phyloP scores from a whole-genome alignment of 1,284 basidiomycete genomes.

The Meira miltonrushii region DNA sequence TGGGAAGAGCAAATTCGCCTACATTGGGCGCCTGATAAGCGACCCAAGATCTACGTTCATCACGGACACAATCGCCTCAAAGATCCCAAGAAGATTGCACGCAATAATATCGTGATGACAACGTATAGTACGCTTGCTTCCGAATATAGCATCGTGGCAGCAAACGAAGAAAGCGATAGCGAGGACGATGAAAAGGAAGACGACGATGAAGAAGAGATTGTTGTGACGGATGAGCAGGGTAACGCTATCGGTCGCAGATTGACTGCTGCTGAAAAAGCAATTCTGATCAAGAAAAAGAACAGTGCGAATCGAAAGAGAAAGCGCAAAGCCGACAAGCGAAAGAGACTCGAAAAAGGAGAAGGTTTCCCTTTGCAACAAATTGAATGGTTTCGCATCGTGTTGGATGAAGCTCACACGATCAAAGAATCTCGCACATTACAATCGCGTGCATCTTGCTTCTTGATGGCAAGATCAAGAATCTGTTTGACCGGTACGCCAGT shows the following conservation, averaged over 20 bases:
- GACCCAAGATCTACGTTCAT: conserved; percentile 75
- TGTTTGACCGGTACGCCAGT: conserved; percentile 96
- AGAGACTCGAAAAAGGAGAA: conserved; percentile 63
- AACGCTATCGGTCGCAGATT: conserved; percentile 15
- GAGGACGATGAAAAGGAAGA: conserved; percentile 14
- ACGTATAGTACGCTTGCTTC: conserved; percentile 92
- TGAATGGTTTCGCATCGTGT: conserved; percentile 93
- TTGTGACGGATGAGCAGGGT: conserved; percentile 67
- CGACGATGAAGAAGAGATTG: conserved; percentile 54
- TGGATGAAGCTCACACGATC: conserved; percentile 97
- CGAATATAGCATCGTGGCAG: conserved; percentile 80
- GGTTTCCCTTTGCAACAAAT: conserved; percentile 79
- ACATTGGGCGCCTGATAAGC: conserved; percentile 57
- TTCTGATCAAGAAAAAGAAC: neutral
- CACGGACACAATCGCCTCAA: conserved; percentile 84
- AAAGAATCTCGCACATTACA: conserved; percentile 92
- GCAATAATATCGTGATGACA: conserved; percentile 95
- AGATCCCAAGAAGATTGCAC: conserved; percentile 75
- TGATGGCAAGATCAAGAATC: conserved; percentile 84
- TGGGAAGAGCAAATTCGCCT: conserved; percentile 98
- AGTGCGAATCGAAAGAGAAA: conserved; percentile 14
- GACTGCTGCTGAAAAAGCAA: conserved; percentile 3
- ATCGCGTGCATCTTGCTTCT: conserved; percentile 87
- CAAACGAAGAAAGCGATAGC: conserved; percentile 26
- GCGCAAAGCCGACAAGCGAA: conserved; percentile 51